A percentile compares a stretch with the other conserved stretches of the same genome.
Evolutionary conservation across 2,329 filamentous ascomycete genomes (phyloP).

Genomic region (Purpureocillium takamizusanense): DNA sequence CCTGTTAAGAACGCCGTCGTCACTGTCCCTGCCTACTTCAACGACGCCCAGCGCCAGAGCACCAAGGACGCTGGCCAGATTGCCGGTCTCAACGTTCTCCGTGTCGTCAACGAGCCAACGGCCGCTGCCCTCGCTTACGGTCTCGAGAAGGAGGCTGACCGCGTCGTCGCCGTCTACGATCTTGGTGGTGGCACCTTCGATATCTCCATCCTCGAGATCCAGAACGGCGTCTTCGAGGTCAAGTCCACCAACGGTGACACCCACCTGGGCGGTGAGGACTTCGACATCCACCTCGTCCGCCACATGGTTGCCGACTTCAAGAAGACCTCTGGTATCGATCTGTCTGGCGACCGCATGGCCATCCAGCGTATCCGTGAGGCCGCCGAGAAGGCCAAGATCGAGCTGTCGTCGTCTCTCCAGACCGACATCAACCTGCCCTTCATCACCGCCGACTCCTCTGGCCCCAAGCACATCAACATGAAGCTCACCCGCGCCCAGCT

Average conservation of each 20-base stretch:
- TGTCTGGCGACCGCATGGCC: slow-evolving; percentile 90
- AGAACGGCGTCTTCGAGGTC: slow-evolving; percentile 97
- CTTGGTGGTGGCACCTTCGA: slow-evolving; percentile 98
- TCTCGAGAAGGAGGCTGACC: slow-evolving; percentile 88
- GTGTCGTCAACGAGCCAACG: slow-evolving; percentile 96
- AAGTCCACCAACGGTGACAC: slow-evolving; percentile 99
- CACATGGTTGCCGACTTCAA: slow-evolving; percentile 94
- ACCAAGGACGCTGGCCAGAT: slow-evolving; percentile 98
- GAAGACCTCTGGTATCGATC: slow-evolving; percentile 86
- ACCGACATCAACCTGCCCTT: slow-evolving; percentile 98
- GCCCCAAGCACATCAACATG: slow-evolving; percentile 96
- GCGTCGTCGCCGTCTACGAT: slow-evolving; percentile 92
- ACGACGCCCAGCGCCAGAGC: slow-evolving; percentile 94
- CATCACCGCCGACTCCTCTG: slow-evolving; percentile 92
- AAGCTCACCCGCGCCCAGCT: slow-evolving; percentile 91
- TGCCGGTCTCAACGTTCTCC: slow-evolving; percentile 88
- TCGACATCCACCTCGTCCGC: slow-evolving; percentile 89
- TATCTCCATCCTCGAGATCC: slow-evolving; percentile 96
- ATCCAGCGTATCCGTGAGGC: slow-evolving; percentile 98
- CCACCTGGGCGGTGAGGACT: slow-evolving; percentile 96
- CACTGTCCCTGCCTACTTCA: slow-evolving; percentile 97
- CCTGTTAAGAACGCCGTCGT: slow-evolving; percentile 92
- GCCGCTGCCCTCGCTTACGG: slow-evolving; percentile 93
- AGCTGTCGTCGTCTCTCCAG: slow-evolving; percentile 87
- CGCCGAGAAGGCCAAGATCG: slow-evolving; percentile 98